Base-by-base conservation (phyloP, 2,329 filamentous ascomycete genomes). In the Fusarium sp. region DNA sequence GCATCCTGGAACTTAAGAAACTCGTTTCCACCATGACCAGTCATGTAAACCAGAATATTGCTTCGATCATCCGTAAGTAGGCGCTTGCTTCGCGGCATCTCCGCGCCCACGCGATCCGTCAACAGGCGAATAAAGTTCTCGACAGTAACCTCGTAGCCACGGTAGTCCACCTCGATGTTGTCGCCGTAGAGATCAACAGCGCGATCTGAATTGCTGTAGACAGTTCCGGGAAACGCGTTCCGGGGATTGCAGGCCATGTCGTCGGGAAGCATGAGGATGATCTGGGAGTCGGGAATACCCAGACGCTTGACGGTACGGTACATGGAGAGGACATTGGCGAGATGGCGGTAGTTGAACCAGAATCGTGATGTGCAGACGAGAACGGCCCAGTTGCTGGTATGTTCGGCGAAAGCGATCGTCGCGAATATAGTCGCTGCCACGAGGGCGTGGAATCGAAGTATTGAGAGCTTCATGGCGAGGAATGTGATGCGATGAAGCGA, bases 311-410 rank as follows among this genome's bases (percentile, higher is more conserved):
- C 96, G 63, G 96, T 99, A 65, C 96, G 94, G 84, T 99, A 99
- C 72, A 99, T 91, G 66, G 95, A 98, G 68, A 99, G 90, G 22
- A 97, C 96, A 84, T 99, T 99, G 82, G 96, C 95, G 57, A 99
- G 92, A 82, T 99, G 96, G 64, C 96, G 93, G 84, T 99, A 99
- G 85, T 99, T 99, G 90, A 99, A 99, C 96, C 96, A 99, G 87
- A 99, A 99, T 59, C 96, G 93, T 58, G 96, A 99, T 10, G 96
- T 99, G 73, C 93, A 96, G 65, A 99, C 96, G n/a, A 99, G 91
- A 70, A 99, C 96, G 14, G 96, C 96, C 96, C 96, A 99, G 84
- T 99, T 99, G 80, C 94, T 98, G 20, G 96, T 99, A 84, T 99
- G 96, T 77, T 95, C 92, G 74, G 90, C 89, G 33, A 86, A 84